Conservation (phyloP, 176 grass and related monocot genomes). For the Poa pratensis region DNA sequence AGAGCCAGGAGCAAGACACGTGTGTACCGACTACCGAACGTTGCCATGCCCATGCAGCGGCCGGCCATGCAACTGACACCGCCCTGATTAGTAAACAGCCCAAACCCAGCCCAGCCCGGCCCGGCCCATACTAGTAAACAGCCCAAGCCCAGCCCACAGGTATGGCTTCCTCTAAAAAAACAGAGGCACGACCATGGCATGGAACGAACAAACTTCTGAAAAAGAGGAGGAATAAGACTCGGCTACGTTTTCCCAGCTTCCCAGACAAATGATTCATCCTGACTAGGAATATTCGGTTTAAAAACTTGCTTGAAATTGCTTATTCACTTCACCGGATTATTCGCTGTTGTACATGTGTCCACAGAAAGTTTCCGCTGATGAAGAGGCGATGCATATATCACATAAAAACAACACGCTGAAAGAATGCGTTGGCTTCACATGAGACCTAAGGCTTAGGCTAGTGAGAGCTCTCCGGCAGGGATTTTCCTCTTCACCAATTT, state of each 20-base stretch:
- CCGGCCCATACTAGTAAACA: not conserved
- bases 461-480: conserved; percentile 89
- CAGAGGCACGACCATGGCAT: not conserved
- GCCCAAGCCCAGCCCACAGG: not conserved
- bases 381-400: conserved; percentile 24
- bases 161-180: not conserved
- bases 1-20: not conserved
- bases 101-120: not conserved
- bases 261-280: not conserved
- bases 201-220: not conserved
- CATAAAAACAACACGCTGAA: conserved; percentile 35
- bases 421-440: conserved; percentile 43
- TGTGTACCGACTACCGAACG: not conserved
- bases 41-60: not conserved
- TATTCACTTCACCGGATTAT: conserved; percentile 46
- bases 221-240: not conserved
- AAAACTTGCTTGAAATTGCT: conserved; percentile 27
- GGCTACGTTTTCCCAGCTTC: not conserved
- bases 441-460: conserved; percentile 51
- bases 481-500: conserved; percentile 91
- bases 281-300: conserved; percentile 8
- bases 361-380: conserved; percentile 1
- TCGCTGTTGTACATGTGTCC: conserved; percentile 7
- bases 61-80: not conserved
- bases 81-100: not conserved